These are phyloP conservation scores for Poa pratensis DNA, from an alignment of 176 grass and related monocot species.

Conservation along the genomic window DNA sequence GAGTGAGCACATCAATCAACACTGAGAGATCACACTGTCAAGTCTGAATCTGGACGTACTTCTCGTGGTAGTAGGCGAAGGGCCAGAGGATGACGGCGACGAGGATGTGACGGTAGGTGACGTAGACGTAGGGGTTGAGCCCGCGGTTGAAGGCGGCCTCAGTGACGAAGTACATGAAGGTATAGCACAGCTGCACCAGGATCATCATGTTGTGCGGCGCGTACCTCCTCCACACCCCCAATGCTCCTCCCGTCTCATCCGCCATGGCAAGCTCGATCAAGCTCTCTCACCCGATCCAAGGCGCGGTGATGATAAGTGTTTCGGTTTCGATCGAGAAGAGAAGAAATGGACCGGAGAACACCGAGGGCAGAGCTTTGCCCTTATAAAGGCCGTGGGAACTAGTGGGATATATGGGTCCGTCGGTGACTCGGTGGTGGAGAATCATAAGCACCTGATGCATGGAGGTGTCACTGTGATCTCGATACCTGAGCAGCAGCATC, in stretches of 20 bases:
- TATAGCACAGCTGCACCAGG: slow-evolving; percentile 77
- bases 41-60: slow-evolving; percentile 37
- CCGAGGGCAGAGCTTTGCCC: too few species aligned
- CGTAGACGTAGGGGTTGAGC: slow-evolving; percentile 76
- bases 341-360: neutral
- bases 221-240: slow-evolving; percentile 40
- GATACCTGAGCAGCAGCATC: slow-evolving; percentile 35
- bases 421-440: neutral
- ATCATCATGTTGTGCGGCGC: slow-evolving; percentile 77
- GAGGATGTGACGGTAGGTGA: slow-evolving; percentile 78
- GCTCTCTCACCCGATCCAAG: too few species aligned
- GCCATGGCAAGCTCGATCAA: neutral
- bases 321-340: neutral
- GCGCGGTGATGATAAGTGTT: too few species aligned
- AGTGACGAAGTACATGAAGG: slow-evolving; percentile 89
- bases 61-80: slow-evolving; percentile 84
- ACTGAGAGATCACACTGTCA: neutral
- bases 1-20: neutral
- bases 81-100: slow-evolving; percentile 65
- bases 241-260: neutral
- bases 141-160: slow-evolving; percentile 78
- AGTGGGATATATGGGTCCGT: neutral
- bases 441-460: neutral
- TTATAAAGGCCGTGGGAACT: neutral
- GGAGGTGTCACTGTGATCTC: slow-evolving; percentile 20